A percentile compares a stretch with the other conserved stretches of the same genome.
Evolutionary conservation across 1,284 basidiomycete species (phyloP).

Genomic region (Violaceomyces palustris): DNA sequence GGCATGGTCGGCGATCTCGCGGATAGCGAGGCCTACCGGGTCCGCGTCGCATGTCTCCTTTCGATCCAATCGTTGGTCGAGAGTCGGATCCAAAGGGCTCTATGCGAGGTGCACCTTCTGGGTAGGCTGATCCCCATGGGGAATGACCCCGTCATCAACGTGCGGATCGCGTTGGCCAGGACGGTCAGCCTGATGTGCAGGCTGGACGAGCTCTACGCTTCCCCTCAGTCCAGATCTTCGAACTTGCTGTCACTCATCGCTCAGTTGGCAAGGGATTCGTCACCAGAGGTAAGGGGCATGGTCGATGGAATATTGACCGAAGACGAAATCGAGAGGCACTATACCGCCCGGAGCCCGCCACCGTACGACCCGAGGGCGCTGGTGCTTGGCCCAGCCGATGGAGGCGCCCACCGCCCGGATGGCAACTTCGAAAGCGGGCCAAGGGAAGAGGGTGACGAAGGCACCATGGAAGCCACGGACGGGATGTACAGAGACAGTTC

Average conservation of each 20-base stretch:
- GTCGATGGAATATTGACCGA: constrained; percentile 25
- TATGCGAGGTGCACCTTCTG: constrained; percentile 63
- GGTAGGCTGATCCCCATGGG: constrained; percentile 62
- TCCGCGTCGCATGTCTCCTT: constrained; percentile 42
- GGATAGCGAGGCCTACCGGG: constrained; percentile 40
- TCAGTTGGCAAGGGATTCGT: constrained; percentile 28
- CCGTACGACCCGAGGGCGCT: constrained; percentile 13
- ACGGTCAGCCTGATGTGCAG: constrained; percentile 59
- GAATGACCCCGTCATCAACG: constrained; percentile 72
- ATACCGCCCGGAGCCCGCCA: neutral
- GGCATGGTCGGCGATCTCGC: constrained; percentile 46
- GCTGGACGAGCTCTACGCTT: constrained; percentile 45
- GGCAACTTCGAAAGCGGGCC: constrained; percentile 13
- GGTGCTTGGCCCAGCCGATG: constrained; percentile 47
- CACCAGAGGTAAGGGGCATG: constrained; percentile 35
- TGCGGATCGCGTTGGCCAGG: constrained; percentile 77
- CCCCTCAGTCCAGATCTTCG: constrained; percentile 25
- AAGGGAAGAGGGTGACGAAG: neutral
- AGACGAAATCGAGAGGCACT: constrained; percentile 4
- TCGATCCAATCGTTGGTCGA: constrained; percentile 37
- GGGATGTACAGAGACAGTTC: too few relatives aligned
- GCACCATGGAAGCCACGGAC: too few relatives aligned
- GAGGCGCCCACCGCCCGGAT: constrained; percentile 20
- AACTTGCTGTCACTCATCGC: constrained; percentile 34
- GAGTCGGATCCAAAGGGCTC: constrained; percentile 31